phyloP scores from a whole-genome alignment of 2,329 filamentous ascomycete genomes.

The Fusarium nelsonii region DNA sequence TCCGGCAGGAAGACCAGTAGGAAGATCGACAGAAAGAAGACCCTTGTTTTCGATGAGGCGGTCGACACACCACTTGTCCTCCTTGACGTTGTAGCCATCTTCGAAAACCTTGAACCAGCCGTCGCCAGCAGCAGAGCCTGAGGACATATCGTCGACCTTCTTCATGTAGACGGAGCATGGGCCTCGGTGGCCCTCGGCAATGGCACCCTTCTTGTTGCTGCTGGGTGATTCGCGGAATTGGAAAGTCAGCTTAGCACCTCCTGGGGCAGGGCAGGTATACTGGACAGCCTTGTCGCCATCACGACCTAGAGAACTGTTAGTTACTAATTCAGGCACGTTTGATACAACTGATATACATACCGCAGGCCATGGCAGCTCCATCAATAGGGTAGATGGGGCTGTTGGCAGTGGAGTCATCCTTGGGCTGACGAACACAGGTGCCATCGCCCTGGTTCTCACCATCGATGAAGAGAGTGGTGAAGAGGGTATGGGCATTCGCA shows the following conservation, averaged over 20 bases:
- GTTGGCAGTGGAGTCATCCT: slow-evolving; percentile 63
- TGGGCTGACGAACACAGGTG: slow-evolving; percentile 77
- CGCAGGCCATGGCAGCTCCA: slow-evolving; percentile 77
- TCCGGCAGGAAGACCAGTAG: slow-evolving; percentile 70
- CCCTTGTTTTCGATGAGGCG: slow-evolving; percentile 74
- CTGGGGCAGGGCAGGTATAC: slow-evolving; percentile 62
- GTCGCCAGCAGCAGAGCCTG: slow-evolving; percentile 66
- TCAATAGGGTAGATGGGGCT: slow-evolving; percentile 68
- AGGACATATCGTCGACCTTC: slow-evolving; percentile 69
- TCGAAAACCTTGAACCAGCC: slow-evolving; percentile 87
- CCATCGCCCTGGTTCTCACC: slow-evolving; percentile 75
- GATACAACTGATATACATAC: slow-evolving; percentile 57
- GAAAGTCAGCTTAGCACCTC: slow-evolving; percentile 72
- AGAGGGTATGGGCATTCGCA: slow-evolving; percentile 69
- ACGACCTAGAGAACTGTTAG: slow-evolving; percentile 52
- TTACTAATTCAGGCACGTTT: background rate
- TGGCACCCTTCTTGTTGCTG: slow-evolving; percentile 63
- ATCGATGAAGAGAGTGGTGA: slow-evolving; percentile 74
- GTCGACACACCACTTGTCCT: slow-evolving; percentile 76
- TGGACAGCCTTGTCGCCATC: slow-evolving; percentile 60
- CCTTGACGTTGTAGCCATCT: slow-evolving; percentile 70
- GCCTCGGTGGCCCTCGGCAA: slow-evolving; percentile 73
- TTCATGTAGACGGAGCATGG: slow-evolving; percentile 82
- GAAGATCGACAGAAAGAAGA: slow-evolving; percentile 71
- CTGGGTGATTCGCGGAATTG: slow-evolving; percentile 74